Evolutionary conservation across 345 rosid species (phyloP), one percentile per base, ranked within the genome.

Genomic region (Noccaea caerulescens): DNA sequence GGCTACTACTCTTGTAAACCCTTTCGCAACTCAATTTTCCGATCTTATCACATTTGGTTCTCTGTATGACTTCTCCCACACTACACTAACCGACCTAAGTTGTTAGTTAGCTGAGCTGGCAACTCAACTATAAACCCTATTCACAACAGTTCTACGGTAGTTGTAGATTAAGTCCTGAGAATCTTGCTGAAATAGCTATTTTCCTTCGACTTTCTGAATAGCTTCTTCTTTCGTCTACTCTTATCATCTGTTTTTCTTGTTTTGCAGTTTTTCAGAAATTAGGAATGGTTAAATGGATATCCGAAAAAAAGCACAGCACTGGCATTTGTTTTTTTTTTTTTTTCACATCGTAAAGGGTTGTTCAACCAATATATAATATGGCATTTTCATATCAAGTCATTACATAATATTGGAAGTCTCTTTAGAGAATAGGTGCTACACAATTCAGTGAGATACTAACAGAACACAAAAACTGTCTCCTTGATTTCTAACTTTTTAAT

Each of bases 261-360:
- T 43, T 68, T 68, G 72, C 63, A 68, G 63, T 68, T 54, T 54
- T 54, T 55, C 63, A 33, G 39, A 54, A 68, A 4, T 43, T 68
- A 67, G 37, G 71, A 66, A 52, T 39, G 30, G 13, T 66, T 66
- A 66, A 14, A 23, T 66, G 70, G 50, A 66, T 65, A 65, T 23
- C 32, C 6, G 8, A 50, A 12, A 49, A 65, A 38, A 65, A 51
- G 25, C 69, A 65, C 25, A 13, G 13, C 33, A 53, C 11, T 53
- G 71, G 61, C 52, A 53, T 41, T 27, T 66, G 32, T 66, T 53
- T 39, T 27, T 20, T 20, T 16, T 16, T 16, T 20, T 1, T 20
- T 27, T 25, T 51, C 37, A 66, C 58, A 27, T 65, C 50, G 10
- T 39, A 39, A 25, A 51, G 50, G 60, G 11, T 9, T n/a, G 11